Conservation (phyloP, 2,329 filamentous ascomycete species). For the Whalleya microplaca region DNA sequence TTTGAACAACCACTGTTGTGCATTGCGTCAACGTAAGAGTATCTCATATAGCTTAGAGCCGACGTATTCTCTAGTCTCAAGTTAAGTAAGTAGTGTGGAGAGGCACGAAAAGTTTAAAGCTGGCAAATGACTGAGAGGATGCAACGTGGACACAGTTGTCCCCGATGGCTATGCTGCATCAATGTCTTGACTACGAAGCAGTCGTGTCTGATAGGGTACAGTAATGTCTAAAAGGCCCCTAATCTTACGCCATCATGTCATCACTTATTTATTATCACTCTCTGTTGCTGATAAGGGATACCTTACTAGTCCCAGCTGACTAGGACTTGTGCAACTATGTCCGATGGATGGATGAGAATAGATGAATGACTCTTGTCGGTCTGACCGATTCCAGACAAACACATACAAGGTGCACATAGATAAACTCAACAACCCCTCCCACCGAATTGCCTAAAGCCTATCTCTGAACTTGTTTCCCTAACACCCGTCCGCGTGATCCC, state of each 20-base stretch:
- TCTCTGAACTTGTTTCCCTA: not conserved
- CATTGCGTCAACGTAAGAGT: no score
- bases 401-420: slow-evolving; percentile 16
- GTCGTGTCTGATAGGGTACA: slow-evolving; percentile 17
- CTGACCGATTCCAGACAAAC: slow-evolving; percentile 8
- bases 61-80: slow-evolving; percentile 11
- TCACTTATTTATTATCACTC: slow-evolving; percentile 5
- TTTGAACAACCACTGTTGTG: no score
- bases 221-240: slow-evolving; percentile 11
- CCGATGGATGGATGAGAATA: not conserved
- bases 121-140: slow-evolving; percentile 20
- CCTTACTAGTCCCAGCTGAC: not conserved
- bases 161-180: slow-evolving; percentile 21
- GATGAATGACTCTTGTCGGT: slow-evolving; percentile 8
- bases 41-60: no score
- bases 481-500: not conserved
- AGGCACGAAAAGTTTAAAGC: slow-evolving; percentile 17
- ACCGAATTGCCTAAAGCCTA: slow-evolving; percentile 21
- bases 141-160: slow-evolving; percentile 24
- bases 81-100: slow-evolving; percentile 13
- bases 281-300: slow-evolving; percentile 14
- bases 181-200: slow-evolving; percentile 18
- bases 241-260: slow-evolving; percentile 30
- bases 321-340: slow-evolving; percentile 17
- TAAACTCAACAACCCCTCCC: slow-evolving; percentile 18